Base-by-base conservation (phyloP, 352 stramenopile species). In the Phytophthora colocasiae region DNA sequence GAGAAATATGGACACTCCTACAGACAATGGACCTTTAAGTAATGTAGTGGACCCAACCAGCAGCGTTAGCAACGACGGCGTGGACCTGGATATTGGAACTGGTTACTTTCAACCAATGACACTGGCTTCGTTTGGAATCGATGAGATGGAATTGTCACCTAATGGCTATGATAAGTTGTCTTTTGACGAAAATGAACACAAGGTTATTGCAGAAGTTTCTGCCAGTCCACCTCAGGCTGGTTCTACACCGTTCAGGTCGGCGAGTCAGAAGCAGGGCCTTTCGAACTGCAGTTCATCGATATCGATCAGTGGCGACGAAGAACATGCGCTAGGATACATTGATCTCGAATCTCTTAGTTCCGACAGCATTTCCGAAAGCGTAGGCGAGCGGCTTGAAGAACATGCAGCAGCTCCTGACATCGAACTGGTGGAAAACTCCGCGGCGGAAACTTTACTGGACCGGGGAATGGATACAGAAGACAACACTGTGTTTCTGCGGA, bases 121-220 rank as follows among this genome's bases (percentile, higher is more conserved):
- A 1, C 29, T 89, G 29, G 57, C 52, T 17, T 82, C 75, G 2
- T 59, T 87, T 34, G 78, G 78, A 4, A 89, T 83, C 31, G 43
- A 73, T 7, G 75, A 85, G 55, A 29, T 87, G 12, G 64, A 83
- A 44, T 17, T 85, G 2, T 87, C 80, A 29, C 75, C 77, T 10
- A 12, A 75, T 36, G 48, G 17, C 27, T n/a, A 61, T 41, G 39
- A 24, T 41, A n/a, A 52, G 8, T 2, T 22, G 8, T 45, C 29
- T 10, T 2, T 51, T 43, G 38, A 29, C 15, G 38, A 36, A 4
- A 45, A 59, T 15, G 31, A 51, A 19, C 9, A 40, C 12, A 22
- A 52, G 10, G 34, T 7, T 27, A 46, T 38, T 8, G 2, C 11
- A 11, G 43, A 29, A 15, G 19, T 5, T 38, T 34, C 24, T 49